Percentiles rank a stretch among this genome's conserved stretches.
Evolutionary conservation across 2,329 filamentous ascomycete genomes (phyloP).

Genomic region (Coleophoma cylindrospora): DNA sequence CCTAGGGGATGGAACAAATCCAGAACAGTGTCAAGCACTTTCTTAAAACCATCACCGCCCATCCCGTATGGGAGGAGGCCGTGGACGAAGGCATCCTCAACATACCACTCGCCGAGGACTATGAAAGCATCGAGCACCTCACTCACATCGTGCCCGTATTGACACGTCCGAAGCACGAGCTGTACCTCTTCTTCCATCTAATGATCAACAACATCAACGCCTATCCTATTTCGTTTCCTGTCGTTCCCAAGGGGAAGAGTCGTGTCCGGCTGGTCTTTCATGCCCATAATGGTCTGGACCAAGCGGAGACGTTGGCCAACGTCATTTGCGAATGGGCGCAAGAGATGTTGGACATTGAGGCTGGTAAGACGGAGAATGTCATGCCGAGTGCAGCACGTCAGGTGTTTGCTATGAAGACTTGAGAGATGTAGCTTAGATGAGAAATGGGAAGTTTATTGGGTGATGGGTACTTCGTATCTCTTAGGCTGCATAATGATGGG

Average conservation of each 20-base stretch:
- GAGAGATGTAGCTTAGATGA: no score
- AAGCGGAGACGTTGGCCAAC: constrained; percentile 27
- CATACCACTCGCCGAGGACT: constrained; percentile 23
- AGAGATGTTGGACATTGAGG: constrained; percentile 26
- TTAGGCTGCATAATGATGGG: no score
- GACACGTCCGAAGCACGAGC: constrained; percentile 15
- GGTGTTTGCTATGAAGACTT: constrained; percentile 44
- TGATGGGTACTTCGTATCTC: no score
- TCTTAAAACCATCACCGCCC: constrained; percentile 16
- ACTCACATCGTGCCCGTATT: constrained; percentile 26
- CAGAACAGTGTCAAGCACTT: constrained; percentile 24
- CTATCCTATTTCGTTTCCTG: constrained; percentile 30
- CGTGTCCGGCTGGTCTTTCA: constrained; percentile 36
- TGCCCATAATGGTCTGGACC: constrained; percentile 31
- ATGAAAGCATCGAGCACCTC: constrained; percentile 15
- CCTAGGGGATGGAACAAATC: constrained; percentile 19
- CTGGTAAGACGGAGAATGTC: not conserved
- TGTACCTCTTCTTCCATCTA: constrained; percentile 1
- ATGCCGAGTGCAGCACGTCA: not conserved
- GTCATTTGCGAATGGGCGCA: constrained; percentile 26
- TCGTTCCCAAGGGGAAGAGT: constrained; percentile 32
- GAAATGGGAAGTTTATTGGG: no score
- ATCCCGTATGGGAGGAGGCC: constrained; percentile 19
- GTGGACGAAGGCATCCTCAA: constrained; percentile 20
- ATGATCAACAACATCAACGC: not conserved